Evolutionary conservation across 192 early-diverging fungal species (phyloP).

Genomic region (Jimgerdemannia lactiflua): DNA sequence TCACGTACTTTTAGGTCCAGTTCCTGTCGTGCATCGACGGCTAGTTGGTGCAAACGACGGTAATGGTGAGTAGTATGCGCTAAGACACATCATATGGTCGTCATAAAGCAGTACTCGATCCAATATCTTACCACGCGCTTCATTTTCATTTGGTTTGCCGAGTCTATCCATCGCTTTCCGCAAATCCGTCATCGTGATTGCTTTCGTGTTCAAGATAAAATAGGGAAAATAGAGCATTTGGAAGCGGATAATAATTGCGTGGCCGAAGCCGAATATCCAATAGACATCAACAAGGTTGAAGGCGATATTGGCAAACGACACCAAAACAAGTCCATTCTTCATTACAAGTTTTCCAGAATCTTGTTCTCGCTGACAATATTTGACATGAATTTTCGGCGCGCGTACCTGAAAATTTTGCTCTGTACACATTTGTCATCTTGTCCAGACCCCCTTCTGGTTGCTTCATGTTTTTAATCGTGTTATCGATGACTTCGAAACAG

Average conservation of each 20-base stretch:
- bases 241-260: neutral
- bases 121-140: constrained; percentile 30
- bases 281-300: no score
- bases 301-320: no score
- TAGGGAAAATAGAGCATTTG: no score
- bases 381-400: neutral
- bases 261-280: neutral
- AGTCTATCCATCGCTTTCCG: constrained; percentile 46
- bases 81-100: no score
- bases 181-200: constrained; percentile 36
- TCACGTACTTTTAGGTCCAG: constrained; percentile 36
- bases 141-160: constrained; percentile 46
- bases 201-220: neutral
- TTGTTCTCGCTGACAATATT: neutral
- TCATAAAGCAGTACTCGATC: no score
- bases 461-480: constrained; percentile 29
- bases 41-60: constrained; percentile 10
- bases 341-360: no score
- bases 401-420: constrained; percentile 36
- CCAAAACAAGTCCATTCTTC: no score
- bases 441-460: constrained; percentile 6
- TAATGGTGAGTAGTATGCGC: neutral
- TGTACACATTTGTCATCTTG: constrained; percentile 25
- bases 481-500: constrained; percentile 48
- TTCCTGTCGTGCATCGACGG: constrained; percentile 52